Percentiles rank a stretch among this genome's conserved stretches.
These are phyloP conservation scores for Salix koriyanagi DNA, from an alignment of 345 rosid genomes.

Conservation along the genomic window DNA sequence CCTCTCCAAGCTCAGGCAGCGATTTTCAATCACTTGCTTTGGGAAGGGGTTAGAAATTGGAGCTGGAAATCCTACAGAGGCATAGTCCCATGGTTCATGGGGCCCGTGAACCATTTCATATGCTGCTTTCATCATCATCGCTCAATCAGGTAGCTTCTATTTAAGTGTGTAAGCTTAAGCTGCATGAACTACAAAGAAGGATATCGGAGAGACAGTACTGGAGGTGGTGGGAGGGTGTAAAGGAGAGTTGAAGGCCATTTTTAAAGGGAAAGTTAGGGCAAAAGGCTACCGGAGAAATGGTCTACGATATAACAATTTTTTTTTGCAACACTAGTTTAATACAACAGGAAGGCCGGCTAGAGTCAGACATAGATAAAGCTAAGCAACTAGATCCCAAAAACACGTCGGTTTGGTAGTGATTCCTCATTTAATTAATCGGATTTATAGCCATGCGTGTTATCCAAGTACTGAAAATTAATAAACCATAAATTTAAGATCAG, in stretches of 20 bases:
- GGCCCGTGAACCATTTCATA: slow-evolving; percentile 42
- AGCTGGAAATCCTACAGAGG: slow-evolving; percentile 7
- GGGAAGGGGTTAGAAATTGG: slow-evolving; percentile 2
- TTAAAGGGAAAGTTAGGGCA: slow-evolving; percentile 18
- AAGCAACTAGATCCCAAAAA: slow-evolving; percentile 33
- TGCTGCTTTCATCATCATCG: slow-evolving; percentile 51
- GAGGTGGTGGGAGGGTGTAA: slow-evolving; percentile 25
- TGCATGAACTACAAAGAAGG: neutral
- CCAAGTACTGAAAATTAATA: neutral
- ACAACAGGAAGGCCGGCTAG: slow-evolving; percentile 47
- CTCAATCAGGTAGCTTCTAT: neutral
- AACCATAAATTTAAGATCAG: neutral
- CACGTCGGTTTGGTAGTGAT: slow-evolving; percentile 46
- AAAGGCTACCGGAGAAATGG: slow-evolving; percentile 29
- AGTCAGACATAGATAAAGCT: slow-evolving; percentile 35
- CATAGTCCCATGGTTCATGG: slow-evolving; percentile 33
- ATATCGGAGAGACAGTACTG: neutral
- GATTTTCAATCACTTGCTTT: slow-evolving; percentile 17
- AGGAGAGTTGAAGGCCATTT: slow-evolving; percentile 14
- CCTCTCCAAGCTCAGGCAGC: slow-evolving; percentile 33
- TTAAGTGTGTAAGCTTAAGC: neutral
- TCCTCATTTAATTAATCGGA: slow-evolving; percentile 1
- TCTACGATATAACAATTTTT: neutral
- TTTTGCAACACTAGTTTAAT: slow-evolving; percentile 7
- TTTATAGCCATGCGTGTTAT: neutral